A percentile compares a stretch with the other conserved stretches of the same genome.
phyloP scores from a whole-genome alignment of 768 basidiomycete genomes.

The Pleurotus cornucopiae region DNA sequence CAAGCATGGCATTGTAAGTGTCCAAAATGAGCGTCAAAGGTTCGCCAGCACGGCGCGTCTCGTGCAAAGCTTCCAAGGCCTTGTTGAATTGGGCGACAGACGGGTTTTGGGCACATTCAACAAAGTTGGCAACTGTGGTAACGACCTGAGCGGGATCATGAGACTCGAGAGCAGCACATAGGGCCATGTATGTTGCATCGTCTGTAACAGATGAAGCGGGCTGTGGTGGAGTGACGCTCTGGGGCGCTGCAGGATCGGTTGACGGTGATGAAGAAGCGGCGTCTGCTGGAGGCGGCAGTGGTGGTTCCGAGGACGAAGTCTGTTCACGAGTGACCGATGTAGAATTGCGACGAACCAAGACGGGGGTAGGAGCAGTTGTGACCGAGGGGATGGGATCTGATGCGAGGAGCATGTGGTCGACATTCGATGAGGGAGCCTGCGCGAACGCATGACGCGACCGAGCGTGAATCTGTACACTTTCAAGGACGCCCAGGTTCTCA shows the following conservation, averaged over 20 bases:
- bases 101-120: constrained; percentile 24
- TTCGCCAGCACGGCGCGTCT: constrained; percentile 42
- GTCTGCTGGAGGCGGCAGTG: constrained; percentile 11
- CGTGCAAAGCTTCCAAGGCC: constrained; percentile 50
- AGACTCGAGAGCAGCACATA: constrained; percentile 21
- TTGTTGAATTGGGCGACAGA: constrained; percentile 56
- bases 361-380: constrained; percentile 16
- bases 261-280: constrained; percentile 6
- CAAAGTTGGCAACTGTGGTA: constrained; percentile 32
- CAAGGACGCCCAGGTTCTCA: constrained; percentile 52
- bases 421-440: constrained; percentile 14
- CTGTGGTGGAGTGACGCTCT: constrained; percentile 11
- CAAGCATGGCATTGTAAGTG: constrained; percentile 71
- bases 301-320: constrained; percentile 11
- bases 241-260: constrained; percentile 19
- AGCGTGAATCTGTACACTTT: constrained; percentile 60
- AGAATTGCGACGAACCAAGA: constrained; percentile 45
- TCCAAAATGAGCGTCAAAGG: constrained; percentile 55
- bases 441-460: constrained; percentile 58
- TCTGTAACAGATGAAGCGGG: background rate
- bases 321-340: constrained; percentile 29
- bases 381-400: constrained; percentile 25
- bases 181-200: constrained; percentile 14
- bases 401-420: constrained; percentile 41
- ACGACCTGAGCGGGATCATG: constrained; percentile 22